Conservation (phyloP, 306 rosid genomes). For the Inga oerstediana region DNA sequence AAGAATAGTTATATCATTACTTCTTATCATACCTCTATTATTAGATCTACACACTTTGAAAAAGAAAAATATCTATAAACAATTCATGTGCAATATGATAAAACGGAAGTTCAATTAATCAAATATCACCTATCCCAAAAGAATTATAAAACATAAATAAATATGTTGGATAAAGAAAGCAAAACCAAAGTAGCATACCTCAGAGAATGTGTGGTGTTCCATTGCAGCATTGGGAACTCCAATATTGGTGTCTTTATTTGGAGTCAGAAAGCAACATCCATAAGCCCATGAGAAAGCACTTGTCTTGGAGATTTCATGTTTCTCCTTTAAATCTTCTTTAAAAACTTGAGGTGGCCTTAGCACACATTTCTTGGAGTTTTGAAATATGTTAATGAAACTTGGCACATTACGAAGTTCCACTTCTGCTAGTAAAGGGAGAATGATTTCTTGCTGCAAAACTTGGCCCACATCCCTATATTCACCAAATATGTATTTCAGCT, state of each 20-base stretch:
- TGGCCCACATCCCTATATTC: too few relatives aligned
- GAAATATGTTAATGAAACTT: neutral
- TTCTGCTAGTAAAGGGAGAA: neutral
- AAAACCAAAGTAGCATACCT: neutral
- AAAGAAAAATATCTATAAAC: too few relatives aligned
- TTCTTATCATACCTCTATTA: neutral
- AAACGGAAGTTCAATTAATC: neutral
- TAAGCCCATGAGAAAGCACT: neutral
- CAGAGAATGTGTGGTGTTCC: neutral
- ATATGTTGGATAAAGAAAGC: neutral
- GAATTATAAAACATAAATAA: neutral
- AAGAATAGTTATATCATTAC: neutral
- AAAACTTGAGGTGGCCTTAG: neutral
- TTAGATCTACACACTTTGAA: too few relatives aligned
- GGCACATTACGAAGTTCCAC: neutral
- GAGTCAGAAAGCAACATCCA: neutral
- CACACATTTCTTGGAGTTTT: too few relatives aligned
- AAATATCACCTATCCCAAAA: too few relatives aligned
- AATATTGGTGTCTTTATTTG: neutral
- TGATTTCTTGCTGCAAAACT: too few relatives aligned
- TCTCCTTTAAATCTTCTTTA: neutral
- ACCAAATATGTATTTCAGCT: too few relatives aligned
- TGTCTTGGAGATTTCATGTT: neutral
- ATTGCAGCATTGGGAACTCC: neutral
- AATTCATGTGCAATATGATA: neutral